Evolutionary conservation across 208 protist genomes (phyloP).

Genomic region (Plasmodiophora brassicae): DNA sequence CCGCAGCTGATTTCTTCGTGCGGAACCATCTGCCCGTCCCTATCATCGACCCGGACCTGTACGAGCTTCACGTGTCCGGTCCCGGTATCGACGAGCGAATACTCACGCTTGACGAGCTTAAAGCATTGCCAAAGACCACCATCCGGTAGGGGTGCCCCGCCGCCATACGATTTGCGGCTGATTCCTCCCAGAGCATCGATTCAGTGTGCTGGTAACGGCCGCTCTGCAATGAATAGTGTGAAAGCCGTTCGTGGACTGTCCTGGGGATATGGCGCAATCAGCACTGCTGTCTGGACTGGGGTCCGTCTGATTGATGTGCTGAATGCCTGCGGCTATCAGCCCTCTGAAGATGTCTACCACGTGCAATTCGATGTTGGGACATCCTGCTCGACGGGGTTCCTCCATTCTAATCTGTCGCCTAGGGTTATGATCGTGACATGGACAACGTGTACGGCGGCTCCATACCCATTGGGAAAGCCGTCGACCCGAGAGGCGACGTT

Average conservation of each 20-base stretch:
- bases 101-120: constrained; percentile 65
- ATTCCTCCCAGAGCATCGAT: constrained; percentile 51
- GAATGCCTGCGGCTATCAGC: constrained; percentile 16
- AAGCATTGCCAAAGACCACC: constrained; percentile 55
- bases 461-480: constrained; percentile 66
- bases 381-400: not conserved
- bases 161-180: not conserved
- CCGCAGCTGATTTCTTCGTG: constrained; percentile 71
- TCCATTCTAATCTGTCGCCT: not conserved
- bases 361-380: constrained; percentile 67
- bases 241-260: constrained; percentile 57
- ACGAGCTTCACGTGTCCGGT: constrained; percentile 56
- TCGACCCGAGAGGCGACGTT: constrained; percentile 59
- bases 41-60: constrained; percentile 55
- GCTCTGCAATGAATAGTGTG: constrained; percentile 51
- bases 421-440: not conserved
- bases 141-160: constrained; percentile 37
- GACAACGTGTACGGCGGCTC: constrained; percentile 59
- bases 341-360: constrained; percentile 53
- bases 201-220: constrained; percentile 71
- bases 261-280: constrained; percentile 63
- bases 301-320: constrained; percentile 66
- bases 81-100: constrained; percentile 37
- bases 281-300: constrained; percentile 66
- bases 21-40: constrained; percentile 73